Evolutionary conservation across 2,329 filamentous ascomycete genomes (phyloP).

Genomic region (Clarireedia paspali): DNA sequence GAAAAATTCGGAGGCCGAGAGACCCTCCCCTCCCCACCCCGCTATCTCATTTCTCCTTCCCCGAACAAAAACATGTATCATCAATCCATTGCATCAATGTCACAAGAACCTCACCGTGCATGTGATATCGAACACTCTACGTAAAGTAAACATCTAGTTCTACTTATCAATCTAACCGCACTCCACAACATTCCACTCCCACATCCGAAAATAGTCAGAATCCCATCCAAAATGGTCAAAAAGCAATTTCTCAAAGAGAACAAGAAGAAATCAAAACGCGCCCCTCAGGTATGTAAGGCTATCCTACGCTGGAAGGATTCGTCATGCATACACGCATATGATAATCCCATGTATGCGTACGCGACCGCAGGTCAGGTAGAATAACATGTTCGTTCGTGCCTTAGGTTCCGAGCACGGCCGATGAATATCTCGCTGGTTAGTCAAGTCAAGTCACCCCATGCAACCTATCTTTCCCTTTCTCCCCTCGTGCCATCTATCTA

Average conservation of each 20-base stretch:
- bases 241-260: conserved; percentile 32
- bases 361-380: background rate
- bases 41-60: too few relatives aligned
- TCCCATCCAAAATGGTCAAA: conserved; percentile 20
- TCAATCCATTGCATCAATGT: too few relatives aligned
- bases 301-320: background rate
- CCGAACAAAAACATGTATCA: too few relatives aligned
- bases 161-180: too few relatives aligned
- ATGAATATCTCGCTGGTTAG: conserved; percentile 58
- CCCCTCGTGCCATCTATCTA: too few relatives aligned
- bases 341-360: background rate
- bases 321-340: background rate
- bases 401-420: conserved; percentile 50
- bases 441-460: background rate
- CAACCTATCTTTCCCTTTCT: too few relatives aligned
- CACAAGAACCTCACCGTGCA: too few relatives aligned
- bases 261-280: conserved; percentile 33
- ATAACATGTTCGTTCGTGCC: background rate
- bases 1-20: too few relatives aligned
- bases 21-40: too few relatives aligned
- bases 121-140: too few relatives aligned
- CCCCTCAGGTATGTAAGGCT: conserved; percentile 15
- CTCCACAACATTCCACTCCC: too few relatives aligned
- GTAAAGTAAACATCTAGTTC: too few relatives aligned
- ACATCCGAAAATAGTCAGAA: background rate